Conservation (phyloP, 1,284 basidiomycete genomes). For the Marasmius fiardii region DNA sequence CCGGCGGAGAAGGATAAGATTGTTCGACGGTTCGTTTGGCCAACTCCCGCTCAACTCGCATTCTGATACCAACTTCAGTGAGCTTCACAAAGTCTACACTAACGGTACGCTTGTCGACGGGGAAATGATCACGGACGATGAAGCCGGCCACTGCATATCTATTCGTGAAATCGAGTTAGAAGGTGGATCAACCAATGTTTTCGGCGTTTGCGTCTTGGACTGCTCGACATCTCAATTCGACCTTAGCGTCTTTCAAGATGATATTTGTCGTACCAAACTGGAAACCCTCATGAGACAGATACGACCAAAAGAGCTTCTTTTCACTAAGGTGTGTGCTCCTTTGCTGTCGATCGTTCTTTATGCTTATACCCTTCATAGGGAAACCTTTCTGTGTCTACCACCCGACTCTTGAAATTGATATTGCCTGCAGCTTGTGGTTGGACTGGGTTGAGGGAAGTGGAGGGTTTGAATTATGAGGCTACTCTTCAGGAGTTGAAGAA, state of each 20-base stretch:
- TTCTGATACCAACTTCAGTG: constrained; percentile 42
- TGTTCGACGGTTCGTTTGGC: constrained; percentile 58
- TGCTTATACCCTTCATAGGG: constrained; percentile 45
- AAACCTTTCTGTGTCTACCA: constrained; percentile 78
- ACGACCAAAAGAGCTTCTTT: constrained; percentile 90
- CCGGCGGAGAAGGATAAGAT: constrained; percentile 72
- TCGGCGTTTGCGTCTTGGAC: constrained; percentile 94
- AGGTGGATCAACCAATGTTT: constrained; percentile 51
- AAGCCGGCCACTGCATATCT: constrained; percentile 93
- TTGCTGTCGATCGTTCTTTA: constrained; percentile 1
- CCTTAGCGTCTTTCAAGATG: constrained; percentile 87
- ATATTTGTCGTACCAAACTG: constrained; percentile 87
- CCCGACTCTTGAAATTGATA: constrained; percentile 75
- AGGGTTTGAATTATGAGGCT: constrained; percentile 75
- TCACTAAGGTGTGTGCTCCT: constrained; percentile 70
- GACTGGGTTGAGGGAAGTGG: constrained; percentile 81
- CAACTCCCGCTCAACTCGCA: background rate
- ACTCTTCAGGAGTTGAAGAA: constrained; percentile 70
- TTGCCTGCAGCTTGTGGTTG: constrained; percentile 81
- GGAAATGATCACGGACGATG: constrained; percentile 86
- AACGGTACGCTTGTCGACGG: constrained; percentile 96
- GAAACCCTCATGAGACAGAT: constrained; percentile 95
- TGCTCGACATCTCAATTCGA: constrained; percentile 97
- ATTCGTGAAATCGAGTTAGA: constrained; percentile 67
- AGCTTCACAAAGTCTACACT: constrained; percentile 94